phyloP scores from a whole-genome alignment of 2,329 filamentous ascomycete genomes.

The Arthrobotrys pseudoclavata region DNA sequence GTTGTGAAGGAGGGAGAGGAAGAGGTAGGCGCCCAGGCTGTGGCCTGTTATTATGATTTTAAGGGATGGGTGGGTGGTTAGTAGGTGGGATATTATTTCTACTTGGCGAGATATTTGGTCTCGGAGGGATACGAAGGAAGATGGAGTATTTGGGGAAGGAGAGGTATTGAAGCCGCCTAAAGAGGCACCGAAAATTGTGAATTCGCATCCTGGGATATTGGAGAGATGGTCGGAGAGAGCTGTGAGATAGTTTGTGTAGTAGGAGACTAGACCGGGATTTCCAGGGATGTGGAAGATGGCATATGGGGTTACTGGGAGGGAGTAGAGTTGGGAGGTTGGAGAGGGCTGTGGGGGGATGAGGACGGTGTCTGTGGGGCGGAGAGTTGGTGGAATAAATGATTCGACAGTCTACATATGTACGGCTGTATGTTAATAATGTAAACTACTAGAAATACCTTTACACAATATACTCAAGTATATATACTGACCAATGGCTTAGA shows the following conservation, averaged over 20 bases:
- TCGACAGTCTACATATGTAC: slow-evolving; percentile 13
- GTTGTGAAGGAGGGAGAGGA: slow-evolving; percentile 75
- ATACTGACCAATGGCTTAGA: slow-evolving; percentile 37
- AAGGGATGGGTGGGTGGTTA: slow-evolving; percentile 34
- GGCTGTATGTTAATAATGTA: background rate
- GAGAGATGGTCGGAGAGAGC: slow-evolving; percentile 68
- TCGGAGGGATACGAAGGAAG: slow-evolving; percentile 28
- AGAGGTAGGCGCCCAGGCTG: slow-evolving; percentile 80
- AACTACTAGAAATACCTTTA: background rate
- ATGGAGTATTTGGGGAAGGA: background rate
- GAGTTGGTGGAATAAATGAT: slow-evolving; percentile 40
- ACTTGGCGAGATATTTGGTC: slow-evolving; percentile 48
- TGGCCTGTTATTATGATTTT: slow-evolving; percentile 75
- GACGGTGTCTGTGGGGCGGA: slow-evolving; percentile 29
- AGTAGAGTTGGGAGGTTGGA: slow-evolving; percentile 47
- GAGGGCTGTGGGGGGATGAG: slow-evolving; percentile 53
- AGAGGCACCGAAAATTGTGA: slow-evolving; percentile 50
- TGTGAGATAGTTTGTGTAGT: slow-evolving; percentile 77
- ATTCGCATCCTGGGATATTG: slow-evolving; percentile 35
- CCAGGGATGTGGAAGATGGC: slow-evolving; percentile 81
- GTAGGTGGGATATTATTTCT: slow-evolving; percentile 40
- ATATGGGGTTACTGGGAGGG: slow-evolving; percentile 58
- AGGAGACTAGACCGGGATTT: slow-evolving; percentile 82
- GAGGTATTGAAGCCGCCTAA: slow-evolving; percentile 49
- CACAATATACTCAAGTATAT: background rate